A percentile compares a stretch with the other conserved stretches of the same genome.
Conservation (phyloP, 495 filamentous ascomycete species). For the Neurospora tetrasperma region DNA sequence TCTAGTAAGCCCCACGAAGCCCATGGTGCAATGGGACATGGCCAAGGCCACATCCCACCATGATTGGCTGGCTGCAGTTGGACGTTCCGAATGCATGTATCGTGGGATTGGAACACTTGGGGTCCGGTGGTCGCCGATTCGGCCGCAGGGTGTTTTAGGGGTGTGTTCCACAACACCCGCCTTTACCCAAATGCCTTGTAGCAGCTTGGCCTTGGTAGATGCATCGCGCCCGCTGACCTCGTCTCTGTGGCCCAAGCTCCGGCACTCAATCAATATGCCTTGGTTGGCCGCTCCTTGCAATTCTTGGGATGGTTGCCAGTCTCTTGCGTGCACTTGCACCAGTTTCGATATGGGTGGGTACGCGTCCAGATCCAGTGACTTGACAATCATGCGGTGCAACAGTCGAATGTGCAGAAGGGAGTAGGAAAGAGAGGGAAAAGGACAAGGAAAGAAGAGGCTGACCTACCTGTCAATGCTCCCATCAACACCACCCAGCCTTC, state of each 20-base stretch:
- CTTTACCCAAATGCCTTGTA: slow-evolving; percentile 22
- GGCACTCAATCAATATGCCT: neutral
- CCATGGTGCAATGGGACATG: slow-evolving; percentile 34
- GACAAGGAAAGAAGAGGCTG: slow-evolving; percentile 19
- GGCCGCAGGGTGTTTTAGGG: slow-evolving; percentile 26
- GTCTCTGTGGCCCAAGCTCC: neutral
- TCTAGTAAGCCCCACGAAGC: slow-evolving; percentile 23
- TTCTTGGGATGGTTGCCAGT: slow-evolving; percentile 6
- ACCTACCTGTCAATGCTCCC: slow-evolving; percentile 84
- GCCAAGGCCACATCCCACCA: slow-evolving; percentile 21
- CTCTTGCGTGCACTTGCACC: slow-evolving; percentile 29
- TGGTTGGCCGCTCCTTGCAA: neutral
- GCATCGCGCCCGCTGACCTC: slow-evolving; percentile 13
- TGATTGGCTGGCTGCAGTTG: slow-evolving; percentile 27
- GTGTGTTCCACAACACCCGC: slow-evolving; percentile 27
- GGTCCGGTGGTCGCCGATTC: slow-evolving; percentile 24
- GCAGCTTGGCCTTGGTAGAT: slow-evolving; percentile 19
- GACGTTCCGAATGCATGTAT: slow-evolving; percentile 17
- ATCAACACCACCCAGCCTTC: slow-evolving; percentile 60
- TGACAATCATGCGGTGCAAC: slow-evolving; percentile 30
- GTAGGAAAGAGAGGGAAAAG: slow-evolving; percentile 5
- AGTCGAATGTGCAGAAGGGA: slow-evolving; percentile 7
- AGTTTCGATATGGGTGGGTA: slow-evolving; percentile 14
- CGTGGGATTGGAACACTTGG: slow-evolving; percentile 3
- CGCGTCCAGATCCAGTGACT: slow-evolving; percentile 30